Conservation (phyloP, 805 yeast species). For the Aciculoconidium aculeatum region DNA sequence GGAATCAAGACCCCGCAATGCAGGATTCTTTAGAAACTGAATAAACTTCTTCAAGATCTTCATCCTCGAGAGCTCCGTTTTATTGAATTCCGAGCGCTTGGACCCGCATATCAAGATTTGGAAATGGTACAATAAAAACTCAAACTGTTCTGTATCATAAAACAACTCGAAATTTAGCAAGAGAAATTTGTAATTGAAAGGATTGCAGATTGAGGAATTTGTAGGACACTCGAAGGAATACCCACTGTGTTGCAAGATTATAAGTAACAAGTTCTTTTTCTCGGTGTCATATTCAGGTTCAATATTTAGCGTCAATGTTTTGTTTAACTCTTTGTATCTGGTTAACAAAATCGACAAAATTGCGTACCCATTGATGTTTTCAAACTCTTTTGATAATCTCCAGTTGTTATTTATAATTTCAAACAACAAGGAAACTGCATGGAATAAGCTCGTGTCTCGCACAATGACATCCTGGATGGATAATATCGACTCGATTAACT, state of each 20-base stretch:
- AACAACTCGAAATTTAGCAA: constrained; percentile 57
- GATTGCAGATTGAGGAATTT: constrained; percentile 53
- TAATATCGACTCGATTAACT: constrained; percentile 40
- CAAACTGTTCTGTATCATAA: constrained; percentile 51
- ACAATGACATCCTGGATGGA: constrained; percentile 15
- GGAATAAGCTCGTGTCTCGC: constrained; percentile 21
- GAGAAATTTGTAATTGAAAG: constrained; percentile 46
- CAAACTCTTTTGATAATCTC: constrained; percentile 53
- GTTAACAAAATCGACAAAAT: constrained; percentile 49
- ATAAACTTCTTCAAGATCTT: constrained; percentile 41
- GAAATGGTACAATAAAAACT: constrained; percentile 53
- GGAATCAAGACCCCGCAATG: constrained; percentile 5
- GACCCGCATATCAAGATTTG: constrained; percentile 44
- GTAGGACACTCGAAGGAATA: constrained; percentile 43
- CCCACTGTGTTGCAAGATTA: constrained; percentile 50
- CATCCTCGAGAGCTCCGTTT: constrained; percentile 47
- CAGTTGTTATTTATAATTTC: constrained; percentile 40
- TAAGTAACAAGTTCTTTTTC: constrained; percentile 38
- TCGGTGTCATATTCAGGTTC: too few relatives aligned
- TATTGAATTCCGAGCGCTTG: constrained; percentile 43
- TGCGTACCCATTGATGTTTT: constrained; percentile 54
- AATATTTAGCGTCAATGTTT: not conserved
- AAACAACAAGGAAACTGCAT: constrained; percentile 37
- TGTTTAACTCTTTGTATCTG: constrained; percentile 31
- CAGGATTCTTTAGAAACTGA: constrained; percentile 40